Evolutionary conservation across 2,329 filamentous ascomycete species (phyloP).

Genomic region (Niveomyces coronatus): DNA sequence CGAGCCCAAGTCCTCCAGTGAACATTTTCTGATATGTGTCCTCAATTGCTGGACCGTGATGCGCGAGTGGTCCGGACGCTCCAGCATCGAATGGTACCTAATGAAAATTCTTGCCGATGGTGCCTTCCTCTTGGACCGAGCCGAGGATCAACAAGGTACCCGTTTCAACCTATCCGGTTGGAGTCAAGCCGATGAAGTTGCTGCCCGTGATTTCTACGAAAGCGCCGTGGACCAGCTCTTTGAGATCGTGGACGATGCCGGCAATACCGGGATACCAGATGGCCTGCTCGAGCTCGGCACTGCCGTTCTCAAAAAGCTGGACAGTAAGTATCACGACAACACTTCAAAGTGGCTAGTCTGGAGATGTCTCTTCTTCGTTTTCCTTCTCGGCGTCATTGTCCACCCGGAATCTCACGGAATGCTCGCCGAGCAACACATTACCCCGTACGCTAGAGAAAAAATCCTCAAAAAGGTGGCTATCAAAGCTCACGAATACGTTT

Average conservation of each 20-base stretch:
- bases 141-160: conserved; percentile 66
- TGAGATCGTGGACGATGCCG: conserved; percentile 74
- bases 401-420: conserved; percentile 75
- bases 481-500: conserved; percentile 67
- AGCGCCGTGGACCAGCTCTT: conserved; percentile 73
- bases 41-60: conserved; percentile 81
- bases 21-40: conserved; percentile 72
- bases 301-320: conserved; percentile 69
- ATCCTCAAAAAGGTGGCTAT: conserved; percentile 71
- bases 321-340: conserved; percentile 59
- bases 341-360: conserved; percentile 78
- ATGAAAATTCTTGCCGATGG: conserved; percentile 93
- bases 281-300: conserved; percentile 76
- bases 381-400: conserved; percentile 72
- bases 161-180: conserved; percentile 62
- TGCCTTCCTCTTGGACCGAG: conserved; percentile 77
- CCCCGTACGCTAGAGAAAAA: conserved; percentile 78
- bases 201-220: conserved; percentile 82
- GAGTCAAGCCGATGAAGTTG: conserved; percentile 68
- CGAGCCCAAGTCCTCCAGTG: conserved; percentile 63
- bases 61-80: conserved; percentile 81
- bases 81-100: conserved; percentile 85
- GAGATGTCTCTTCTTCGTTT: conserved; percentile 86
- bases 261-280: conserved; percentile 75
- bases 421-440: conserved; percentile 86